These are phyloP conservation scores for Vitis labrusca DNA, from an alignment of 164 flowering plant genomes.

Conservation along the genomic window DNA sequence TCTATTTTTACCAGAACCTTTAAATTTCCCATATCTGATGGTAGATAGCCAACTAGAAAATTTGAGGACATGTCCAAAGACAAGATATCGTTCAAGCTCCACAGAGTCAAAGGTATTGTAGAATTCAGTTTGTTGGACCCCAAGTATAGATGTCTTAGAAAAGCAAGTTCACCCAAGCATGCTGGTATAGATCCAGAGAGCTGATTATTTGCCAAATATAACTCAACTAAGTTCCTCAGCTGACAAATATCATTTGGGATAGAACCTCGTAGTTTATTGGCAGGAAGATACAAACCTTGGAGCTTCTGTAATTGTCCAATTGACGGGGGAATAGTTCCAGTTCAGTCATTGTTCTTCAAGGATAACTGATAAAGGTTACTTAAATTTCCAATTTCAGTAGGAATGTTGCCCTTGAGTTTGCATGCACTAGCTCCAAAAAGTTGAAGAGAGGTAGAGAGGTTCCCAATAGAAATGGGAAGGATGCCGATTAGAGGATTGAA, in stretches of 20 bases:
- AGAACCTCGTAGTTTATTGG: constrained; percentile 19
- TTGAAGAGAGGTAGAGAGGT: constrained; percentile 28
- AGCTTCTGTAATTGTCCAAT: constrained; percentile 10
- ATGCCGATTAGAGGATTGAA: constrained; percentile 18
- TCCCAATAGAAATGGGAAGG: constrained; percentile 36
- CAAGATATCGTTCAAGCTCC: constrained; percentile 20
- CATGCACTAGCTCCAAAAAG: neutral
- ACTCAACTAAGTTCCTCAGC: constrained; percentile 1
- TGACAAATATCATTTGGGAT: constrained; percentile 23
- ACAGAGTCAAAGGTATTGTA: constrained; percentile 19
- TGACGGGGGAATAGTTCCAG: constrained; percentile 24
- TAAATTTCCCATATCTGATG: constrained; percentile 16
- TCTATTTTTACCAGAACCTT: constrained; percentile 10
- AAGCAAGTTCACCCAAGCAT: constrained; percentile 22
- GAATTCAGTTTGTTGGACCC: constrained; percentile 19
- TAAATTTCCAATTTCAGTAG: constrained; percentile 32
- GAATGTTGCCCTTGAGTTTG: constrained; percentile 27
- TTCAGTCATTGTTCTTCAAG: constrained; percentile 18
- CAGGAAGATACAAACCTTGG: constrained; percentile 6
- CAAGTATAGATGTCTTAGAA: constrained; percentile 17
- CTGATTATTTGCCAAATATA: constrained; percentile 14
- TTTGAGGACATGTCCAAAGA: constrained; percentile 20
- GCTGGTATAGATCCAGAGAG: constrained; percentile 24
- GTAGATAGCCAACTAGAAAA: constrained; percentile 15
- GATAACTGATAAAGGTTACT: constrained; percentile 12